Evolutionary conservation across 2,329 filamentous ascomycete genomes (phyloP).

Genomic region (Sphaerulina populicola): DNA sequence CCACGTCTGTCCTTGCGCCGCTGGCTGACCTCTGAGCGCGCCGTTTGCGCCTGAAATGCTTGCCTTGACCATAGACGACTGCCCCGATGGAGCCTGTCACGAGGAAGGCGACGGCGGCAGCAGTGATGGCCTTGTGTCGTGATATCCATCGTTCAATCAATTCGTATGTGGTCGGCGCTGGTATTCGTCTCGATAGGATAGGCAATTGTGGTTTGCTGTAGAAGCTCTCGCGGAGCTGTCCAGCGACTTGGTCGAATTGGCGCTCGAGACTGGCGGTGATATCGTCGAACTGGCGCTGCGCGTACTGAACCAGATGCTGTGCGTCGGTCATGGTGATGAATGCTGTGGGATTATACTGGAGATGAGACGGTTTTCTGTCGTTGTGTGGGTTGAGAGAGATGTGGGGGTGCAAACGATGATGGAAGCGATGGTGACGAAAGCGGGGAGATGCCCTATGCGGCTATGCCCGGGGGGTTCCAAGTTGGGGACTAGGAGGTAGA

Average conservation of each 20-base stretch:
- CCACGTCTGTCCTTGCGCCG: conserved; percentile 78
- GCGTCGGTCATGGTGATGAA: conserved; percentile 30
- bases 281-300: conserved; percentile 39
- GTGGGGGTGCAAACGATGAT: background rate
- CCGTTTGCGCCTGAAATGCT: conserved; percentile 55
- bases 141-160: conserved; percentile 62
- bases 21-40: conserved; percentile 71
- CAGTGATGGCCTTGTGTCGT: conserved; percentile 64
- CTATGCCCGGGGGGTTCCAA: too few relatives aligned
- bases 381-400: background rate
- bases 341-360: background rate
- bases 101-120: conserved; percentile 60
- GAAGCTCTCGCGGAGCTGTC: conserved; percentile 60
- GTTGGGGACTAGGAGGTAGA: too few relatives aligned
- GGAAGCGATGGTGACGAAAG: background rate
- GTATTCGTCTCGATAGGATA: conserved; percentile 31
- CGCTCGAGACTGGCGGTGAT: conserved; percentile 73
- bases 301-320: conserved; percentile 32
- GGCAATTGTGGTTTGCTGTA: conserved; percentile 59
- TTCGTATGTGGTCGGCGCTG: conserved; percentile 43
- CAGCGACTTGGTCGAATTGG: conserved; percentile 68
- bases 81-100: conserved; percentile 48
- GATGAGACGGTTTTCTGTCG: background rate
- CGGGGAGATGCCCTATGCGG: too few relatives aligned
- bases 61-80: conserved; percentile 53